Percentiles rank a stretch among this genome's conserved stretches.
These are phyloP conservation scores for Apiosordaria backusii DNA, from an alignment of 495 filamentous ascomycete genomes.

Conservation along the genomic window DNA sequence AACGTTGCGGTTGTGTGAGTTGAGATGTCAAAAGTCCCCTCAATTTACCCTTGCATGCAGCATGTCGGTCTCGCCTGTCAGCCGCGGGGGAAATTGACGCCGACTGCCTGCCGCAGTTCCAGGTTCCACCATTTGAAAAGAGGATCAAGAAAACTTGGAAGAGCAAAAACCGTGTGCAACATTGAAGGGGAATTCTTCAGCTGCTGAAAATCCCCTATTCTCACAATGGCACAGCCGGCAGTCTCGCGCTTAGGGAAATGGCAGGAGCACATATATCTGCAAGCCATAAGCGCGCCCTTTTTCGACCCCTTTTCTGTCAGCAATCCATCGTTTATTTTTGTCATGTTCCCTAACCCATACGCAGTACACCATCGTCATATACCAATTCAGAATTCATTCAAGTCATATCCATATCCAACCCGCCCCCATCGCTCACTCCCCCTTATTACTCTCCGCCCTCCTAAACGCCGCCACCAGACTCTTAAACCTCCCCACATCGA, in stretches of 20 bases:
- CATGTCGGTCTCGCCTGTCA: not conserved
- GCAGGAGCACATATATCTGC: not conserved
- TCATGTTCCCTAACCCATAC: too few relatives aligned
- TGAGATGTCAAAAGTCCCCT: not conserved
- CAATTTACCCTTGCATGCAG: not conserved
- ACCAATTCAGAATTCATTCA: not conserved
- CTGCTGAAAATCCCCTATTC: not conserved
- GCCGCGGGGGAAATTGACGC: not conserved
- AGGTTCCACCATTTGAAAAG: too few relatives aligned
- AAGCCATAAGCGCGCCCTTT: too few relatives aligned
- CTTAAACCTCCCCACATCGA: conserved; percentile 63
- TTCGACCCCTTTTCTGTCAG: too few relatives aligned
- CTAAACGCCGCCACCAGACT: conserved; percentile 10
- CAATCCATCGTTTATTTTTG: not conserved
- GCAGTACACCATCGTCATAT: too few relatives aligned
- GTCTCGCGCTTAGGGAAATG: not conserved
- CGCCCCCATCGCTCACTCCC: not conserved
- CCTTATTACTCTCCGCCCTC: not conserved
- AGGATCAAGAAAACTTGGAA: not conserved
- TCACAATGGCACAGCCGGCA: not conserved
- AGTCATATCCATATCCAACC: not conserved
- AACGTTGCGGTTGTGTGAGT: not conserved
- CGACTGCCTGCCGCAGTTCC: not conserved
- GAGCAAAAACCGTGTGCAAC: not conserved
- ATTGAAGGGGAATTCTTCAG: not conserved